phyloP scores from a whole-genome alignment of 2,329 filamentous ascomycete genomes.

The Aureobasidium sp. region DNA sequence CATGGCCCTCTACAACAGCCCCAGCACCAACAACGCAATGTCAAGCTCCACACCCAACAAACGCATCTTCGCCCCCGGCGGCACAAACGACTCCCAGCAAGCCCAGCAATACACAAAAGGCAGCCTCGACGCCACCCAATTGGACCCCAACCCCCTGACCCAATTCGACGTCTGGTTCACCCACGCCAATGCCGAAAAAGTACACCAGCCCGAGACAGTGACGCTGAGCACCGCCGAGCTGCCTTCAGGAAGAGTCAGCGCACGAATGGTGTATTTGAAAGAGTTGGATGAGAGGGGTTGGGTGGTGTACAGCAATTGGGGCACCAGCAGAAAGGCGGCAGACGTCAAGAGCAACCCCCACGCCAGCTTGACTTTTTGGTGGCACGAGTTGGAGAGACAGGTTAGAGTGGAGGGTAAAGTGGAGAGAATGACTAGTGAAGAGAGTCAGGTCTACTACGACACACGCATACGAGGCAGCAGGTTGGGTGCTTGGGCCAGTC shows the following conservation, averaged over 20 bases:
- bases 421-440: constrained; percentile 58
- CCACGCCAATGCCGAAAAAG: constrained; percentile 53
- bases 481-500: constrained; percentile 88
- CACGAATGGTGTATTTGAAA: constrained; percentile 89
- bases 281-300: constrained; percentile 80
- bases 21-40: neutral
- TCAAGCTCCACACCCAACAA: constrained; percentile 22
- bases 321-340: constrained; percentile 60
- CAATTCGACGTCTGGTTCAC: constrained; percentile 93
- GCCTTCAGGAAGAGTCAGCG: constrained; percentile 75
- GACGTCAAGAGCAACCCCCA: constrained; percentile 69
- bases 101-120: constrained; percentile 70
- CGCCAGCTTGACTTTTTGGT: constrained; percentile 84
- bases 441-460: constrained; percentile 62
- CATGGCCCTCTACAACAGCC: constrained; percentile 11
- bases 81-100: constrained; percentile 50
- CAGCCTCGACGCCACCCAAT: constrained; percentile 54
- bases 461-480: constrained; percentile 69
- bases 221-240: constrained; percentile 78
- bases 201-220: constrained; percentile 80
- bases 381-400: constrained; percentile 79
- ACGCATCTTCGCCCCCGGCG: constrained; percentile 57
- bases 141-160: constrained; percentile 59
- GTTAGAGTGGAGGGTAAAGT: constrained; percentile 78
- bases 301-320: constrained; percentile 91